phyloP scores from a whole-genome alignment of 2,329 filamentous ascomycete genomes.

The Neonectria ditissima region DNA sequence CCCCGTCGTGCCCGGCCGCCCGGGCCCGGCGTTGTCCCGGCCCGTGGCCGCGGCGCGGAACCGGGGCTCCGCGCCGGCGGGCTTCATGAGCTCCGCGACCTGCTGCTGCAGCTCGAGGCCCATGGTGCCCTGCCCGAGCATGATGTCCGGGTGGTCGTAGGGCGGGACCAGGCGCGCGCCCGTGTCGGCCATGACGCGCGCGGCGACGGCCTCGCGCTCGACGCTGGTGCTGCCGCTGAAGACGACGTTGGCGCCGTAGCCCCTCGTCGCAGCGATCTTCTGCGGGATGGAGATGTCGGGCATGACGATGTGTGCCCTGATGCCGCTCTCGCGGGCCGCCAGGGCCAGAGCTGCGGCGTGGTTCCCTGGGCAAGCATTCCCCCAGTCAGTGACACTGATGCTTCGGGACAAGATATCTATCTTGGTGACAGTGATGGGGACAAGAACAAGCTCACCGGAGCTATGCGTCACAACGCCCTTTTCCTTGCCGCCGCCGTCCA shows the following conservation, averaged over 20 bases:
- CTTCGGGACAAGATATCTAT: no score
- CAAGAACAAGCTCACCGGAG: conserved; percentile 69
- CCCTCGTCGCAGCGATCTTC: conserved; percentile 85
- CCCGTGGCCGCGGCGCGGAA: conserved; percentile 38
- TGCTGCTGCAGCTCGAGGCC: conserved; percentile 86
- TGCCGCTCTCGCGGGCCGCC: conserved; percentile 77
- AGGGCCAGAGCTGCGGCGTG: conserved; percentile 94
- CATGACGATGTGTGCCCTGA: conserved; percentile 93
- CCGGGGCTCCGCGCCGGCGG: conserved; percentile 31
- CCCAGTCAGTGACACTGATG: conserved; percentile 1
- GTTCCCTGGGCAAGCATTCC: conserved; percentile 72
- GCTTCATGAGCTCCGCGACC: conserved; percentile 64
- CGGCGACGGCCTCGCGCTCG: conserved; percentile 84
- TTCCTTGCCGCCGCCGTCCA: conserved; percentile 67
- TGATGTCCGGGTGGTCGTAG: conserved; percentile 92
- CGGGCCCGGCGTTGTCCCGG: conserved; percentile 30
- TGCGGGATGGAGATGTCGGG: conserved; percentile 84
- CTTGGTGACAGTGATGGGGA: background rate
- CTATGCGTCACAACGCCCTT: conserved; percentile 91
- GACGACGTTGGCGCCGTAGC: conserved; percentile 81
- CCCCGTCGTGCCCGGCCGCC: conserved; percentile 35
- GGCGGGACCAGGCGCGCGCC: conserved; percentile 86
- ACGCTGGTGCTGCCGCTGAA: conserved; percentile 84
- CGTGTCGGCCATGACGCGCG: conserved; percentile 75
- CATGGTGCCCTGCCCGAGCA: conserved; percentile 92